These are phyloP conservation scores for Solanum verrucosum DNA, from an alignment of 257 asterid species.

Conservation along the genomic window DNA sequence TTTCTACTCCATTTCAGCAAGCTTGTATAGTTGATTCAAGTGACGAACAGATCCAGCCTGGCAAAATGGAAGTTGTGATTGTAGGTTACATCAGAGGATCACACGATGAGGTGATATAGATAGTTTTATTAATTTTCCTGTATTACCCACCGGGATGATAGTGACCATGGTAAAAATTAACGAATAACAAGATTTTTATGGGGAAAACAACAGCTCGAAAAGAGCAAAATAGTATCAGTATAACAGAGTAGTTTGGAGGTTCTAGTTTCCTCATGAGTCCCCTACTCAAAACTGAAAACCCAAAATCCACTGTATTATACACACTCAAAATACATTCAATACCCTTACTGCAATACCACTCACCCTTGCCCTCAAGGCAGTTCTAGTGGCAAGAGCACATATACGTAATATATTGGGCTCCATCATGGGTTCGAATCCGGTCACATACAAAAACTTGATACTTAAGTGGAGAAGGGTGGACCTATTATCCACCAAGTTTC, in stretches of 20 bases:
- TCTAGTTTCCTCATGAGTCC: neutral
- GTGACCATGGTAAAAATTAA: neutral
- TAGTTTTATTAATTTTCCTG: neutral
- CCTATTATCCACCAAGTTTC: neutral
- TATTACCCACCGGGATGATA: neutral
- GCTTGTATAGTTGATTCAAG: conserved; percentile 27
- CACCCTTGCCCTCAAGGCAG: neutral
- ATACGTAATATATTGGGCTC: too few species aligned
- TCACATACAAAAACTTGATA: neutral
- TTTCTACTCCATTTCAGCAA: conserved; percentile 29
- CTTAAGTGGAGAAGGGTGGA: neutral
- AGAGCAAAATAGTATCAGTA: neutral
- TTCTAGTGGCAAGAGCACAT: neutral
- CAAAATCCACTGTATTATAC: neutral
- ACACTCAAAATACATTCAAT: neutral
- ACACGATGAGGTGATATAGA: conserved; percentile 27
- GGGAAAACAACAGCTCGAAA: neutral
- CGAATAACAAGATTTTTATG: neutral
- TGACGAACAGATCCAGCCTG: conserved; percentile 14
- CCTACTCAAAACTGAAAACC: neutral
- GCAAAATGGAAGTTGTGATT: conserved; percentile 43
- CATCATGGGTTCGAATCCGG: neutral
- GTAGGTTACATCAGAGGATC: conserved; percentile 64
- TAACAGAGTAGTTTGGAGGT: neutral
- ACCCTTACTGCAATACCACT: neutral